Evolutionary conservation across 1,139 yeast species (phyloP).

Genomic region (Magnusiomyces paraingens): DNA sequence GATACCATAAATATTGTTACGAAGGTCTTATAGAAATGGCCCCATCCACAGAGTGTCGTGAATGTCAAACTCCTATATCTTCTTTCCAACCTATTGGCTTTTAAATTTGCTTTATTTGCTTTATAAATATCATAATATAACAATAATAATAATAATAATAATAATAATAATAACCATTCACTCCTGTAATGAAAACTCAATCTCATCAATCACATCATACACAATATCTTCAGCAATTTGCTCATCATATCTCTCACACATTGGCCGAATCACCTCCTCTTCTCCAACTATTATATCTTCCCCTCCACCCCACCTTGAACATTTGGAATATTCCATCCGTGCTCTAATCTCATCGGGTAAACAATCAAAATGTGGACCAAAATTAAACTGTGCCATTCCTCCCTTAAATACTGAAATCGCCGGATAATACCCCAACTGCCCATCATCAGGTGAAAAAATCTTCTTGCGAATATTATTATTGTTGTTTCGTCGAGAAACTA

Average conservation of each 20-base stretch:
- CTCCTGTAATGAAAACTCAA: conserved; percentile 60
- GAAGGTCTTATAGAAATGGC: no score
- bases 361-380: conserved; percentile 59
- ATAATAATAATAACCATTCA: no score
- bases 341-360: conserved; percentile 33
- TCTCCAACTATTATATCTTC: not conserved
- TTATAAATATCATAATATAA: conserved; percentile 1
- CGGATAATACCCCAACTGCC: conserved; percentile 84
- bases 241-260: conserved; percentile 60
- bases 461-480: not conserved
- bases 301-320: conserved; percentile 48
- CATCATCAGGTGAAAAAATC: conserved; percentile 50
- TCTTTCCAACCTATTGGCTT: no score
- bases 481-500: no score
- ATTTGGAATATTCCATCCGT: conserved; percentile 37
- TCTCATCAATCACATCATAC: conserved; percentile 81
- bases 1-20: no score
- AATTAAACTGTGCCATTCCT: conserved; percentile 64
- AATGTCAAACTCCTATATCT: no score
- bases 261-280: conserved; percentile 38
- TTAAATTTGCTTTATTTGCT: no score
- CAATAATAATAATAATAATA: no score
- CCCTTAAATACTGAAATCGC: conserved; percentile 77
- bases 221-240: conserved; percentile 73
- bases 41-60: no score